These are phyloP conservation scores for Lumnitzera littorea DNA, from an alignment of 345 rosid species.

Conservation along the genomic window DNA sequence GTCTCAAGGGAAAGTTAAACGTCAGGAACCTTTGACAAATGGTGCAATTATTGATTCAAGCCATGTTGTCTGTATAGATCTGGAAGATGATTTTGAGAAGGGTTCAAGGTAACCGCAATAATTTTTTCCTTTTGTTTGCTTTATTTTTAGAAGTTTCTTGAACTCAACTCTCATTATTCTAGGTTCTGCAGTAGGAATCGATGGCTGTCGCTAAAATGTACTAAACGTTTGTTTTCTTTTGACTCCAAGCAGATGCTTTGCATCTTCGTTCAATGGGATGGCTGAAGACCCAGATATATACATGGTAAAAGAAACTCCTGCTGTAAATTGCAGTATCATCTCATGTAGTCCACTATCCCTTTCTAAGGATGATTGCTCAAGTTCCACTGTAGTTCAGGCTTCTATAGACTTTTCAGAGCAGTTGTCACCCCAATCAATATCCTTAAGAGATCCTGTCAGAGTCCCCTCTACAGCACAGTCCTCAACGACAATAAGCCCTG, in stretches of 20 bases:
- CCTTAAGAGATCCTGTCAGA: slow-evolving; percentile 23
- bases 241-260: slow-evolving; percentile 36
- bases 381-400: slow-evolving; percentile 40
- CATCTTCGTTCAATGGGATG: slow-evolving; percentile 25
- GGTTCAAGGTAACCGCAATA: slow-evolving; percentile 43
- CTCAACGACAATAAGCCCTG: slow-evolving; percentile 34
- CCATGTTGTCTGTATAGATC: slow-evolving; percentile 38
- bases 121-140: too few species aligned
- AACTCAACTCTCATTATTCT: too few species aligned
- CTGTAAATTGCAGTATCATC: slow-evolving; percentile 19
- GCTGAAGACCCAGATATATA: slow-evolving; percentile 46
- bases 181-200: too few species aligned
- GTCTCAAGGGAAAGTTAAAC: slow-evolving; percentile 22
- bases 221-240: not conserved
- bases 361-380: slow-evolving; percentile 39
- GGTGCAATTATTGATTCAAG: slow-evolving; percentile 23
- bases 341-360: slow-evolving; percentile 41
- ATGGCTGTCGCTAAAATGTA: not conserved
- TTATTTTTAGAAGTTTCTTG: too few species aligned
- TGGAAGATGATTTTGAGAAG: slow-evolving; percentile 35
- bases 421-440: slow-evolving; percentile 26
- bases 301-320: slow-evolving; percentile 51
- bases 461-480: slow-evolving; percentile 23
- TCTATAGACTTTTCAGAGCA: slow-evolving; percentile 40
- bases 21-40: slow-evolving; percentile 26